Conservation (phyloP, 208 protist species). For the Vickermania ingenoplastis region DNA sequence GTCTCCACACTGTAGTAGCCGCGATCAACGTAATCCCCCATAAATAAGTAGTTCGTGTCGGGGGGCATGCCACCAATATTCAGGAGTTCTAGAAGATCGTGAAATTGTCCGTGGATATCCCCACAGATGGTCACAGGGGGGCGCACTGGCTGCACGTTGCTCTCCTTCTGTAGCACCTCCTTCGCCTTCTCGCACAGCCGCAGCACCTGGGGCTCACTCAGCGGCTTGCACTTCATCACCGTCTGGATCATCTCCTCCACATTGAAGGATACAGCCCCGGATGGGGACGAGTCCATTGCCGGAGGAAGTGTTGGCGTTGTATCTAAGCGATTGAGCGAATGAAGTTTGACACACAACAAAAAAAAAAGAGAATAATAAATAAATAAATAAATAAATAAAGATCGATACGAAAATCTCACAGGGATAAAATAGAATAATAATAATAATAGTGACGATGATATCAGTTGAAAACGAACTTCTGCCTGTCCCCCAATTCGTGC, state of each 20-base stretch:
- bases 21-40: slow-evolving; percentile 96
- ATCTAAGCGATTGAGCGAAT: not conserved
- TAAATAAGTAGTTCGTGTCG: slow-evolving; percentile 98
- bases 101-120: slow-evolving; percentile 96
- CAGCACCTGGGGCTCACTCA: slow-evolving; percentile 81
- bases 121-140: slow-evolving; percentile 93
- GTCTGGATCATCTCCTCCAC: slow-evolving; percentile 84
- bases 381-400: slow-evolving; percentile 1
- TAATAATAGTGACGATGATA: not conserved
- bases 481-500: too few relatives aligned
- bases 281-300: not conserved
- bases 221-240: slow-evolving; percentile 80
- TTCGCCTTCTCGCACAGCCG: slow-evolving; percentile 85
- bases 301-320: too few relatives aligned
- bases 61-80: slow-evolving; percentile 93
- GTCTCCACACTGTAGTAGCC: slow-evolving; percentile 94
- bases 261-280: slow-evolving; percentile 34
- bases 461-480: not conserved
- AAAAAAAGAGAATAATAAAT: slow-evolving; percentile 3
- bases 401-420: not conserved
- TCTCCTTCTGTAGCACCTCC: slow-evolving; percentile 90
- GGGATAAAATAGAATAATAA: slow-evolving; percentile 3
- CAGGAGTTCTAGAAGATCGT: slow-evolving; percentile 98
- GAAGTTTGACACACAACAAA: not conserved
- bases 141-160: slow-evolving; percentile 86